phyloP scores from a whole-genome alignment of 2,329 filamentous ascomycete genomes.

The Emmonsiellopsis sp. region DNA sequence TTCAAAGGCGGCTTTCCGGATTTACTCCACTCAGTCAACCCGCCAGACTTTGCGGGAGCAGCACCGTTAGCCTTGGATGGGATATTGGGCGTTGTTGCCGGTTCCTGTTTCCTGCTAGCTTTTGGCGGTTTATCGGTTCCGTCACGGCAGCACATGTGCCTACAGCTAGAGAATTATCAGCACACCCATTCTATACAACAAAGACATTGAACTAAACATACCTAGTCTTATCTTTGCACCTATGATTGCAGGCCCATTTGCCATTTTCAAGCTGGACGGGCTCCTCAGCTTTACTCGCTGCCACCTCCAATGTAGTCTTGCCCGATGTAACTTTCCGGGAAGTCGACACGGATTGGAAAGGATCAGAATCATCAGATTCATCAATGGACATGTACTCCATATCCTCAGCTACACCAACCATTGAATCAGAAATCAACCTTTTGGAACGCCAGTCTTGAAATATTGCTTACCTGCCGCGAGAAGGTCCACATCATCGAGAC shows the following conservation, averaged over 20 bases:
- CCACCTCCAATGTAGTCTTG: slow-evolving; percentile 6
- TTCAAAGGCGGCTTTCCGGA: background rate
- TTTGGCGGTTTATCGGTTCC: slow-evolving; percentile 58
- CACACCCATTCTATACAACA: slow-evolving; percentile 25
- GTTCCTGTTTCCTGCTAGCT: slow-evolving; percentile 21
- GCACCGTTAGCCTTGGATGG: background rate
- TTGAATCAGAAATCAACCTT: background rate
- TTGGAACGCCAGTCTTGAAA: background rate
- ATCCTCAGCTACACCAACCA: slow-evolving; percentile 9
- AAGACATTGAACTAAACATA: slow-evolving; percentile 18
- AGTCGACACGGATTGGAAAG: background rate
- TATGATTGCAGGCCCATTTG: slow-evolving; percentile 65
- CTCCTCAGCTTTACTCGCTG: slow-evolving; percentile 19
- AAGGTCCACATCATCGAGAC: slow-evolving; percentile 46
- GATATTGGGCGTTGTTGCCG: background rate
- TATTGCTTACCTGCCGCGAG: slow-evolving; percentile 29
- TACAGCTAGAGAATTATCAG: slow-evolving; percentile 43
- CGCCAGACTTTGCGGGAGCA: background rate
- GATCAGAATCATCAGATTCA: background rate
- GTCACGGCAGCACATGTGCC: slow-evolving; percentile 63
- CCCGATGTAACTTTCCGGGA: slow-evolving; percentile 6
- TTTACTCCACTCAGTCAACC: background rate
- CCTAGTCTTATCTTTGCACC: slow-evolving; percentile 52
- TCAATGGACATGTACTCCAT: slow-evolving; percentile 17
- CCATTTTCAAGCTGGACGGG: slow-evolving; percentile 56